Base-by-base conservation (phyloP, 257 asterid genomes). In the Mitragyna speciosa region DNA sequence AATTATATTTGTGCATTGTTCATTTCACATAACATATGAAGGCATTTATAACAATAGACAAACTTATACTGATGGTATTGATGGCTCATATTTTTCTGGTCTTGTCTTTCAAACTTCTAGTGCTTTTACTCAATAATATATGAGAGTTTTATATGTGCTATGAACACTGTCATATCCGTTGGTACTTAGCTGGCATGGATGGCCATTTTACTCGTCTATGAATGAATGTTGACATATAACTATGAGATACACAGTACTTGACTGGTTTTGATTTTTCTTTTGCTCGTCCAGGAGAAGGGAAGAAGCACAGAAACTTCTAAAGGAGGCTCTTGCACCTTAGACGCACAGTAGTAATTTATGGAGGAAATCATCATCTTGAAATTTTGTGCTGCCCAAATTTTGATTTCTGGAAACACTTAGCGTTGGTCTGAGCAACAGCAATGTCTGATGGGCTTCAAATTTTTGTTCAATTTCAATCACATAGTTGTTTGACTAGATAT, bases 201-300 rank as follows among this genome's bases (percentile, higher is more conserved):
- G 41, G 41, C 41, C 41, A 36, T 26, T 51, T 49, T 68, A 30
- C 16, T 0, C 2, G n/a, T 12, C 11, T 7, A 41, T 22, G 12
- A 49, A 63, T 58, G 19, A 7, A 41, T 14, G 28, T 10, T 3
- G 3, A 48, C 33, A 6, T 20, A 31, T 70, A 54, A 36, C 30
- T 9, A 3, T 17, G 65, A 24, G 58, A 51, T 45, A n/a, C 36
- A 43, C 67, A 68, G 17, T 39, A 31, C 41, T 52, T n/a, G 22
- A 20, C 51, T 52, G 31, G 73, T 78, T 41, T 24, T 61, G 41
- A 12, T 68, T 33, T n/a, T 22, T 33, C 64, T 48, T 71, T 76
- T 89, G 63, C 64, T 61, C 58, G 7, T 83, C 70, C 85, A 94
- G 98, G 91, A 90, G 96, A 89, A 94, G 98, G 86, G 98, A 92